phyloP scores from a whole-genome alignment of 2,329 filamentous ascomycete genomes.

The Penicillium sclerotiorum region DNA sequence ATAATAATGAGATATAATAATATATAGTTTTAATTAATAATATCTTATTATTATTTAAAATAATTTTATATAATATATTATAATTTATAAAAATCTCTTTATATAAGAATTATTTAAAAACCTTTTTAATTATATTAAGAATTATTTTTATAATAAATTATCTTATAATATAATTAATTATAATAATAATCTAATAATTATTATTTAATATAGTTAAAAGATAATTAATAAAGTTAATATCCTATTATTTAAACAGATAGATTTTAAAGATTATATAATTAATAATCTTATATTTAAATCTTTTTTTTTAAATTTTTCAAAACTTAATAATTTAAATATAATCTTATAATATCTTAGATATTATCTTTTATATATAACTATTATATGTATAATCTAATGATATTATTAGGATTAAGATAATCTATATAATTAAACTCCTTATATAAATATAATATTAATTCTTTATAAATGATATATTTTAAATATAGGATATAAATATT shows the following conservation, averaged over 20 bases:
- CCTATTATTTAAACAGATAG: neutral
- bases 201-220: neutral
- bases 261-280: neutral
- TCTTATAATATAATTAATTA: neutral
- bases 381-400: neutral
- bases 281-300: neutral
- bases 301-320: neutral
- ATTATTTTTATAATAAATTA: neutral
- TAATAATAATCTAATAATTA: too few species aligned
- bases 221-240: neutral
- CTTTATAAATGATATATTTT: neutral
- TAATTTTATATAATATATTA: neutral
- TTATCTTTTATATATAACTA: too few species aligned
- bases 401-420: neutral
- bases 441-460: neutral
- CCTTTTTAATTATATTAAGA: neutral
- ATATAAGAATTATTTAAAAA: neutral
- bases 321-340: neutral
- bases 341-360: neutral
- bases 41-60: neutral
- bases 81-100: neutral
- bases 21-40: neutral
- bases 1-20: neutral
- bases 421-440: neutral
- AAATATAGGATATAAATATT: conserved; percentile 16